These are phyloP conservation scores for Coniochaeta sp. DNA, from an alignment of 2,329 filamentous ascomycete species.

Conservation along the genomic window DNA sequence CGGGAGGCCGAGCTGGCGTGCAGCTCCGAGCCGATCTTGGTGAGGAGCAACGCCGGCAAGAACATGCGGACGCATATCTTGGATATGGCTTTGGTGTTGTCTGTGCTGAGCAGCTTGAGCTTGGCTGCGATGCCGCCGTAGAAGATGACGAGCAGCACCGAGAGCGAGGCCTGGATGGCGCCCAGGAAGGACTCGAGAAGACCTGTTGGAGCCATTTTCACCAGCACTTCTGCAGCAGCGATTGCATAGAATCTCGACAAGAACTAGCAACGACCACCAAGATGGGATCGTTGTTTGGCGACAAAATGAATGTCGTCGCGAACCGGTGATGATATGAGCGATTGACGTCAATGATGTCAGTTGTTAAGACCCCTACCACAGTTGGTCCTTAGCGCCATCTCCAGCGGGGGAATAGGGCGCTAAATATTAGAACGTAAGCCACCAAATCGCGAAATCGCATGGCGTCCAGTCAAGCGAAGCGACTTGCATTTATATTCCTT, in stretches of 20 bases:
- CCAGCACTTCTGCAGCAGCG: neutral
- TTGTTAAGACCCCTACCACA: neutral
- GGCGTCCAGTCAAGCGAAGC: neutral
- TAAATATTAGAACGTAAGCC: neutral
- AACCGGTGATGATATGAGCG: neutral
- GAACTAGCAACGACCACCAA: too few species aligned
- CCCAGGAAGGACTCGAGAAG: conserved; percentile 29
- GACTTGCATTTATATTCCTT: neutral
- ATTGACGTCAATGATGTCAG: neutral
- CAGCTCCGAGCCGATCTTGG: conserved; percentile 34
- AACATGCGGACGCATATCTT: conserved; percentile 39
- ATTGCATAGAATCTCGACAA: too few species aligned
- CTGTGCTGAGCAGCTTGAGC: conserved; percentile 26
- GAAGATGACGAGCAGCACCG: conserved; percentile 36
- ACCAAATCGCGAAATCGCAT: neutral
- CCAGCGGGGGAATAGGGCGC: neutral
- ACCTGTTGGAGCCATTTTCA: neutral
- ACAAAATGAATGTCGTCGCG: too few species aligned
- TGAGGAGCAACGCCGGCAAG: conserved; percentile 36
- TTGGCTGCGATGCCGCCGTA: conserved; percentile 33
- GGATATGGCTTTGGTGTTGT: conserved; percentile 31
- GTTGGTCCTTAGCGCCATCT: neutral
- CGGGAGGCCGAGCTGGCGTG: conserved; percentile 24
- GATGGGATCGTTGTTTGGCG: too few species aligned
- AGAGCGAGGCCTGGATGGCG: conserved; percentile 37